Conservation (phyloP, 352 stramenopile genomes). For the Globisporangium lucens region DNA sequence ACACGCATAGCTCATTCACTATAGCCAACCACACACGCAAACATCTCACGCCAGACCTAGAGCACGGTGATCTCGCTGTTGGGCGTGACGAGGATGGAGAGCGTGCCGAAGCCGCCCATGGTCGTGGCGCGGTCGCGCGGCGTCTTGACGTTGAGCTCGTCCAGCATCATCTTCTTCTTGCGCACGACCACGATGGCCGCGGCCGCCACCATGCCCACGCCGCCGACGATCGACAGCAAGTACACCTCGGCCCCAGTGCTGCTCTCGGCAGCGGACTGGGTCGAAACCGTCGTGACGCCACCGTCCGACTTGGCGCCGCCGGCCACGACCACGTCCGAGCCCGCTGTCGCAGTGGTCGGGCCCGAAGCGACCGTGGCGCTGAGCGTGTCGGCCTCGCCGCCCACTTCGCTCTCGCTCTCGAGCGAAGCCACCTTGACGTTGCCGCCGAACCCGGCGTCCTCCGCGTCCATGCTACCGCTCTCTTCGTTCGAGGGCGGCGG, state of each 20-base stretch:
- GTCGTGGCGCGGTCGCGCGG: conserved; percentile 29
- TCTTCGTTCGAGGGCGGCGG: conserved; percentile 20
- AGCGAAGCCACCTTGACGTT: conserved; percentile 11
- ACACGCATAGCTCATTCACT: background rate
- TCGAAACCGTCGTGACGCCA: conserved; percentile 36
- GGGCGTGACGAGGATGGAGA: conserved; percentile 50
- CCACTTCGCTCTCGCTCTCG: conserved; percentile 17
- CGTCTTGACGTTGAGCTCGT: conserved; percentile 57
- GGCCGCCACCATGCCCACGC: conserved; percentile 41
- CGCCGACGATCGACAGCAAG: conserved; percentile 30
- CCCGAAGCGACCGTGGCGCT: background rate
- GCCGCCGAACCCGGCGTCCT: conserved; percentile 5
- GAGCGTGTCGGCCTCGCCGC: background rate
- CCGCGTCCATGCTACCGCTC: conserved; percentile 7
- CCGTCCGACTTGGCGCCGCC: conserved; percentile 17
- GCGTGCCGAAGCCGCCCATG: conserved; percentile 15
- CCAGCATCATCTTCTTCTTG: conserved; percentile 61
- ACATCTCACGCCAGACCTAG: background rate
- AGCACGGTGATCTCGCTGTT: conserved; percentile 43
- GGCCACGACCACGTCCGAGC: conserved; percentile 10
- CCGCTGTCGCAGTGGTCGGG: background rate
- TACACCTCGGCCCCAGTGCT: conserved; percentile 23
- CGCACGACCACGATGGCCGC: conserved; percentile 53
- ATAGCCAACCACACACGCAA: background rate
- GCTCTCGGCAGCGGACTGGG: conserved; percentile 15